phyloP scores from a whole-genome alignment of 2,329 filamentous ascomycete genomes.

The Acephala macrosclerotiorum region DNA sequence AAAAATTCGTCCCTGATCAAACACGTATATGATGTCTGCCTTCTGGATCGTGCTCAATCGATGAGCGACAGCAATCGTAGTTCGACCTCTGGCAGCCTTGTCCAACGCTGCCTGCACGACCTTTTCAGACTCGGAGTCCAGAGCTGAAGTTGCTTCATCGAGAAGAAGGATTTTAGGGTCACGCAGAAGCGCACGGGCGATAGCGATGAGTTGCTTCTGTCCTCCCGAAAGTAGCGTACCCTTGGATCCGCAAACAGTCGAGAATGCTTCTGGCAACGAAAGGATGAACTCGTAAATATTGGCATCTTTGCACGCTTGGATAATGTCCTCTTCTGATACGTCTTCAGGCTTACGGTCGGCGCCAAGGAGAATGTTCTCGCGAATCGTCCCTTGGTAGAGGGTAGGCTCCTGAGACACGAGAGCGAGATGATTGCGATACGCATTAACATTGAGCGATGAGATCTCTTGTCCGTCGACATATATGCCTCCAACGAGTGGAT shows the following conservation, averaged over 20 bases:
- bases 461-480: constrained; percentile 61
- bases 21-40: background rate
- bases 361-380: constrained; percentile 58
- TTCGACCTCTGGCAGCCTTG: background rate
- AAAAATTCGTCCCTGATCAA: background rate
- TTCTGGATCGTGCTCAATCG: background rate
- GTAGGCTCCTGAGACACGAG: constrained; percentile 74
- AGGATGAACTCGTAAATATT: background rate
- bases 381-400: constrained; percentile 71
- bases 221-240: background rate
- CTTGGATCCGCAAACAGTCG: background rate
- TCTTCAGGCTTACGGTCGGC: background rate
- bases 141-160: background rate
- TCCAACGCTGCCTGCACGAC: background rate
- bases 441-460: constrained; percentile 64
- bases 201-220: background rate
- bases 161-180: background rate
- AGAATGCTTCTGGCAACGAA: background rate
- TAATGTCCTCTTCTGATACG: background rate
- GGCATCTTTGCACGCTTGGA: no score
- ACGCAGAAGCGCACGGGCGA: background rate
- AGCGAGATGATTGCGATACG: constrained; percentile 68
- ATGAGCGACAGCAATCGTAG: background rate
- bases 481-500: constrained; percentile 61
- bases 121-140: background rate